These are phyloP conservation scores for Pythium aphanidermatum DNA, from an alignment of 352 stramenopile species.

Conservation along the genomic window DNA sequence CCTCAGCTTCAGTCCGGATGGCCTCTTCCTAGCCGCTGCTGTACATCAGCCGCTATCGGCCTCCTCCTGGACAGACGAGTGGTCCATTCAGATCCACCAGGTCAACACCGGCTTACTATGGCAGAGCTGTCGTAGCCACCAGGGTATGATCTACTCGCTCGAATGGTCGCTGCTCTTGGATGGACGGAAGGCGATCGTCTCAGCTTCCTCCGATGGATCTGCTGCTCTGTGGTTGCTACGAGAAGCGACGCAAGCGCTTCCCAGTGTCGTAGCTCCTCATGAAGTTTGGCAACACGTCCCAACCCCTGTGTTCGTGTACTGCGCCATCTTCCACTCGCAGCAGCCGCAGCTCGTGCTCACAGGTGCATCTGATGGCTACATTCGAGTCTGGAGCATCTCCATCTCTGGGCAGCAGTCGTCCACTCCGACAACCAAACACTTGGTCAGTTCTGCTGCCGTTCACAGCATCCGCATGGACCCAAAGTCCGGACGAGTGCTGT, in stretches of 20 bases:
- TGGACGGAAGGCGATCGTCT: constrained; percentile 25
- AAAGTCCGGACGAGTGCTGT: constrained; percentile 42
- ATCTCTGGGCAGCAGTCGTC: too few relatives aligned
- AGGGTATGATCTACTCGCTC: constrained; percentile 52
- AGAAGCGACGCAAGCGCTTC: neutral
- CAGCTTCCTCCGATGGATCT: constrained; percentile 54
- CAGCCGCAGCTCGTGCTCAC: constrained; percentile 30
- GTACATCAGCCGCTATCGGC: constrained; percentile 19
- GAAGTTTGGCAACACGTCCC: constrained; percentile 50
- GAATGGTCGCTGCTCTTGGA: constrained; percentile 27
- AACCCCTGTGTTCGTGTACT: constrained; percentile 56
- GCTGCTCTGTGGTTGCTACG: constrained; percentile 35
- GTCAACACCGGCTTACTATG: constrained; percentile 33
- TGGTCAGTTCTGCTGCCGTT: constrained; percentile 18
- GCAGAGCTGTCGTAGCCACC: constrained; percentile 34
- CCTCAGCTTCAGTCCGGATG: constrained; percentile 55
- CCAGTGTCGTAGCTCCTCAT: constrained; percentile 2
- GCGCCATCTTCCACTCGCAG: constrained; percentile 38
- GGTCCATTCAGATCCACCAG: constrained; percentile 35
- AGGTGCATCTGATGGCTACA: constrained; percentile 42
- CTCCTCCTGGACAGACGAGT: constrained; percentile 11
- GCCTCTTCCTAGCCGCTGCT: constrained; percentile 42
- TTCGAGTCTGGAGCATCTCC: constrained; percentile 43
- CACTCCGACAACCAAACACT: constrained; percentile 7
- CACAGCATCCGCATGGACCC: constrained; percentile 49